phyloP scores from a whole-genome alignment of 805 yeast genomes.

The Saccharomycopsis synnaedendra region DNA sequence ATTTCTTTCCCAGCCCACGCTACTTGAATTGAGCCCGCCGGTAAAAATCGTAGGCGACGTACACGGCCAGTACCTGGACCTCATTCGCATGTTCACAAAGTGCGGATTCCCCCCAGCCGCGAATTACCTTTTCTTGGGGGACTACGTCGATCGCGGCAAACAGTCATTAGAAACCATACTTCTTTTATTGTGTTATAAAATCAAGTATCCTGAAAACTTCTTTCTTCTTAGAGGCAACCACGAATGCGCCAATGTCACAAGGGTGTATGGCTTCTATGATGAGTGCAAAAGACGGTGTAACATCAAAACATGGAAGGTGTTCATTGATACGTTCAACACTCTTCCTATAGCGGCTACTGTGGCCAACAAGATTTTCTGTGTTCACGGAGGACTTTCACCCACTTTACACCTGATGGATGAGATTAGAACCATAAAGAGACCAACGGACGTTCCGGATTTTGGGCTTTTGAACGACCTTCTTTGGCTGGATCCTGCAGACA shows the following conservation, averaged over 20 bases:
- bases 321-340: constrained; percentile 72
- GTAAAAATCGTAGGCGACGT: constrained; percentile 87
- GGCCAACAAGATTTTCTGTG: constrained; percentile 75
- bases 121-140: constrained; percentile 69
- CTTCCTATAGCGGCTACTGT: constrained; percentile 76
- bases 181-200: constrained; percentile 63
- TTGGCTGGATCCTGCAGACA: constrained; percentile 83
- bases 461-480: constrained; percentile 67
- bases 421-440: constrained; percentile 62
- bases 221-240: constrained; percentile 72
- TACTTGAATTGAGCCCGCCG: constrained; percentile 72
- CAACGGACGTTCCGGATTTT: constrained; percentile 80
- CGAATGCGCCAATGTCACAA: constrained; percentile 75
- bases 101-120: constrained; percentile 84
- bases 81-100: constrained; percentile 81
- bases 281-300: constrained; percentile 67
- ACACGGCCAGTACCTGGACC: constrained; percentile 92
- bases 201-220: constrained; percentile 78
- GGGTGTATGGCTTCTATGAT: constrained; percentile 79
- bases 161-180: constrained; percentile 72
- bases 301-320: constrained; percentile 70
- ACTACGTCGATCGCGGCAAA: constrained; percentile 79
- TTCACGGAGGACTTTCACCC: constrained; percentile 78
- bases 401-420: constrained; percentile 65
- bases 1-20: constrained; percentile 80